Evolutionary conservation across 2,329 filamentous ascomycete genomes (phyloP).

Genomic region (Exophiala phaeomuriformis): DNA sequence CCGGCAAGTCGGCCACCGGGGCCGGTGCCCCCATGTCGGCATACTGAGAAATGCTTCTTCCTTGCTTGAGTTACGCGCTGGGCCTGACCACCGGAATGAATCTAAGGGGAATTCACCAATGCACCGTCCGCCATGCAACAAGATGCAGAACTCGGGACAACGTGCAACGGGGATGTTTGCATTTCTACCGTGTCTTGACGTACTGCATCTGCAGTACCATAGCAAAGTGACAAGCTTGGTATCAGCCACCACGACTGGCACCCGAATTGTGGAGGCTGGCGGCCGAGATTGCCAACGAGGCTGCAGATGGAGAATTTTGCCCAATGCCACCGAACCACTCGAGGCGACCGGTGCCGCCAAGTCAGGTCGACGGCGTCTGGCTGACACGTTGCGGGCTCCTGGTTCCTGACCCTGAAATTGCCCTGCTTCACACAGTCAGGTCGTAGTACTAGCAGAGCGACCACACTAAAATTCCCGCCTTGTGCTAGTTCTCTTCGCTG

Average conservation of each 20-base stretch:
- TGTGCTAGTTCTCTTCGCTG: conserved; percentile 2
- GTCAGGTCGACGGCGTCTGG: conserved; percentile 7
- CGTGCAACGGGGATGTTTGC: neutral
- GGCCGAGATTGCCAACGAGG: conserved; percentile 7
- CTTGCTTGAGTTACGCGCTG: neutral
- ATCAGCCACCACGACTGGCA: neutral
- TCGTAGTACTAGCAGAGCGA: too few relatives aligned
- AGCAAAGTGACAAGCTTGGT: neutral
- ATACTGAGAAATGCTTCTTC: neutral
- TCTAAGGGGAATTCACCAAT: neutral
- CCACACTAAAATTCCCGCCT: neutral
- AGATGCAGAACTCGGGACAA: neutral
- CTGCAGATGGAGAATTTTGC: conserved; percentile 12
- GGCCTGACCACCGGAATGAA: neutral
- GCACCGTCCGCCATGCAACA: neutral
- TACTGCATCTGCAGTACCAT: conserved; percentile 7
- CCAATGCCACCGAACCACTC: conserved; percentile 5
- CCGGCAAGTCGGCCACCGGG: conserved; percentile 10
- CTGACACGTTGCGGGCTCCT: conserved; percentile 15
- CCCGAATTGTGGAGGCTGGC: neutral
- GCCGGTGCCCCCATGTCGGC: neutral
- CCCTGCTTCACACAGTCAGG: neutral
- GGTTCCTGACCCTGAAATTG: conserved; percentile 20
- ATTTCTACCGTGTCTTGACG: neutral
- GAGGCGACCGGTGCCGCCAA: conserved; percentile 6